Base-by-base conservation (phyloP, 176 grass and related monocot genomes). In the Juncus inflexus region DNA sequence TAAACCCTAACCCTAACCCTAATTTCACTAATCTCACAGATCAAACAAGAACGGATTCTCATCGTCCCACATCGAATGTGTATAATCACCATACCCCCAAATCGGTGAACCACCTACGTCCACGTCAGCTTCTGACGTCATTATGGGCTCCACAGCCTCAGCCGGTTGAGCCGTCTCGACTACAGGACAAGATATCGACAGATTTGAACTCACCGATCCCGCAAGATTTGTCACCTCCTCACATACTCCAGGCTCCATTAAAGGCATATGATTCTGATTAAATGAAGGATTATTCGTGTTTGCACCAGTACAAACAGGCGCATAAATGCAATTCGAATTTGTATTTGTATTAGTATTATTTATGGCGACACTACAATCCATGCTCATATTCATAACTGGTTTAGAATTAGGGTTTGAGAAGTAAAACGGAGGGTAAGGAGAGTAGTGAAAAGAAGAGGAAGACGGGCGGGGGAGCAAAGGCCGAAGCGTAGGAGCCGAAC, bases 1-100 rank as follows among this genome's bases (percentile, higher is more conserved):
- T 16, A 9, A 13, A 71, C 12, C 53, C 67, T 71, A 74, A 64
- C 72, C 59, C 72, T 75, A 75, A 64, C 59, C 60, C 60, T 74
- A 74, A 74, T 64, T 9, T 75, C 50, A 8, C 7, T 35, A 37
- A 62, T 75, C 12, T 77, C 72, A 96, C 38, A 91, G 47, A 74
- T 96, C 84, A 64, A 84, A 89, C 16, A 79, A 66, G 58, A 83
- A 80, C 37, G 84, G 74, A 35, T 91, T 87, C 9, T 79, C 73
- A 51, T 86, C 87, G 28, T 83, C 85, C 87, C 92, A 97, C 15
- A 91, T 69, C 19, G 79, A 82, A 15, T 84, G 78, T 35, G 68
- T 66, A 42, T 83, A 96, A 62, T 96, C 91, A 4, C 91, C 91
- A 56, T 85, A 78, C 14, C 63, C 63, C 70, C 76, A 73, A n/a